Evolutionary conservation across 2,329 filamentous ascomycete species (phyloP).

Genomic region (Pseudogymnoascus sp.): DNA sequence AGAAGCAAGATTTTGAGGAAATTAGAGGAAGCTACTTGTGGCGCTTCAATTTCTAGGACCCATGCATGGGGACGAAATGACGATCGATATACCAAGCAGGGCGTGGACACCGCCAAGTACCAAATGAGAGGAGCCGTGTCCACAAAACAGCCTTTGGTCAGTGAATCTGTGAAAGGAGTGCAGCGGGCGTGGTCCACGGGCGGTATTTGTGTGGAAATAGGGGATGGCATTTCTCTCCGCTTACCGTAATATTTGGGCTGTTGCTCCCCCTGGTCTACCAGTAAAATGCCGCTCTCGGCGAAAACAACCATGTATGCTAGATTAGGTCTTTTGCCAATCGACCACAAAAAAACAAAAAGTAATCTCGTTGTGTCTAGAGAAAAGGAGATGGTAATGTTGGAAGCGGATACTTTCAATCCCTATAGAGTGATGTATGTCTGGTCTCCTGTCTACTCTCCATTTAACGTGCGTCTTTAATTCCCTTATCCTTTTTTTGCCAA

Average conservation of each 20-base stretch:
- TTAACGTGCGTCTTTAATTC: not conserved
- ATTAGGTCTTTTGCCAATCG: not conserved
- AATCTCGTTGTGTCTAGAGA: not conserved
- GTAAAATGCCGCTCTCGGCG: conserved; percentile 6
- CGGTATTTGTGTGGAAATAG: not conserved
- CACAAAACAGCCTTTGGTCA: conserved; percentile 6
- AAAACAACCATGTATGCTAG: conserved; percentile 8
- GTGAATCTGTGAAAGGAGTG: not conserved
- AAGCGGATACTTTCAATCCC: not conserved
- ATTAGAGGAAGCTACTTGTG: not conserved
- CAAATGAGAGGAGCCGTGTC: conserved; percentile 4
- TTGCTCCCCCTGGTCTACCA: not conserved
- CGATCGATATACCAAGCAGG: conserved; percentile 5
- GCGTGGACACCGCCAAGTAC: not conserved
- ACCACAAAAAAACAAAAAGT: not conserved
- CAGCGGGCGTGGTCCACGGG: not conserved
- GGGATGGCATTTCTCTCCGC: not conserved
- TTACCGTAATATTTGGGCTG: not conserved
- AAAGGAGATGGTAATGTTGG: conserved; percentile 3
- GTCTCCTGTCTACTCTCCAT: not conserved
- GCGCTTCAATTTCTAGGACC: not conserved
- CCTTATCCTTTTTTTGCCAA: not conserved
- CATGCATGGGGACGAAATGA: conserved; percentile 3
- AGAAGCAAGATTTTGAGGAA: not conserved
- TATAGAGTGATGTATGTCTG: not conserved